Base-by-base conservation (phyloP, 208 protist genomes). In the Leishmania mexicana region DNA sequence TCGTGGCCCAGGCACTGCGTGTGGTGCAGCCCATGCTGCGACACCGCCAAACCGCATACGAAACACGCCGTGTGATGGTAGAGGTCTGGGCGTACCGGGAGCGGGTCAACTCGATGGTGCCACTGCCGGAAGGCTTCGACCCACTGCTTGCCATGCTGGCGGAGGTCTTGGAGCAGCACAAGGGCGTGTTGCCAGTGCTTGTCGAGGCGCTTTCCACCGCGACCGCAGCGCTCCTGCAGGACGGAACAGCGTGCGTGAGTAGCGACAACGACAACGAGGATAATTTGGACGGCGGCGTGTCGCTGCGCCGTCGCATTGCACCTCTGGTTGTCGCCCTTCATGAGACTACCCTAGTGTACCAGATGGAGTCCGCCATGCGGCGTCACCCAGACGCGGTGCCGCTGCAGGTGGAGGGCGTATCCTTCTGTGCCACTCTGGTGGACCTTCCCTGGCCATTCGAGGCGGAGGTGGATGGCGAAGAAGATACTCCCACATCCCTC, bases 41-140 rank as follows among this genome's bases (percentile, higher is more conserved):
- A 6, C 90, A 96, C 81, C 87, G 79, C 17, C 89, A 95, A 83
- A 84, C 84, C n/a, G 78, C 81, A 21, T 80, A 80, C 6, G 88
- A 94, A 80, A 57, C 93, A 57, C 88, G 89, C 38, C 88, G 89
- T 31, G 78, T 81, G 15, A 80, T 81, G 53, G 74, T 35, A 19
- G 51, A 71, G 13, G 76, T 81, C 24, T 42, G 45, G 77, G 65
- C 54, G 17, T 51, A 49, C 53, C 53, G 71, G 35, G 83, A 77
- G 49, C 70, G 1, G 10, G 75, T 42, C 21, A 73, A 31, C 74
- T 62, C 24, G 10, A 72, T 38, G 35, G 68, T 19, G 3, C 45
- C 57, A 8, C 54, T 79, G 40, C 57, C 19, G 54, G 51, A 28
- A 19, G 58, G 79, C 2, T 54, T 71, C 42, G 83, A 85, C 28